Evolutionary conservation across 139 green algal species (phyloP).

Genomic region (Tetraselmis striata): DNA sequence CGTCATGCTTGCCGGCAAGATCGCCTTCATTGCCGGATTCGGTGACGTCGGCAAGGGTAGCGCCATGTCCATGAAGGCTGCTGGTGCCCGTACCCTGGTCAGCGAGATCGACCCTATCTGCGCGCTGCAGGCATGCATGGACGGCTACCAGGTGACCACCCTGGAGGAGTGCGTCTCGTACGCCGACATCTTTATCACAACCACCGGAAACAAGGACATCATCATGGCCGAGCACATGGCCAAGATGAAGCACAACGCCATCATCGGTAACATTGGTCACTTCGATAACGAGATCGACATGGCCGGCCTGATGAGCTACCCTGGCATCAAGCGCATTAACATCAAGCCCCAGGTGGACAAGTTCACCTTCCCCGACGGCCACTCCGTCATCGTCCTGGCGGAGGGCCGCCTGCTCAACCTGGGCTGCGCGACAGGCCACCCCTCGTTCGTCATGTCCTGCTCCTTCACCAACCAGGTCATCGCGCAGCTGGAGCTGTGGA

Average conservation of each 20-base stretch:
- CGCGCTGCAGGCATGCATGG: conserved; percentile 94
- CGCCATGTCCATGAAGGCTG: conserved; percentile 93
- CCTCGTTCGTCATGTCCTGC: conserved; percentile 99
- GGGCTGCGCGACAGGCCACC: conserved; percentile 98
- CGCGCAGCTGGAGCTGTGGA: conserved; percentile 99
- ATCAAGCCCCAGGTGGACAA: conserved; percentile 97
- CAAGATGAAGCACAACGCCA: conserved; percentile 99
- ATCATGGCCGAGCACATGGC: conserved; percentile 86
- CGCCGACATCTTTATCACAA: conserved; percentile 98
- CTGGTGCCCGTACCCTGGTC: conserved; percentile 79
- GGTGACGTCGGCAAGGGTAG: conserved; percentile 99
- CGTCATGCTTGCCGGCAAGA: conserved; percentile 88
- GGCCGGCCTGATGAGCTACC: conserved; percentile 76
- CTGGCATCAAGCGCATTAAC: conserved; percentile 94
- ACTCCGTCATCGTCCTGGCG: conserved; percentile 95
- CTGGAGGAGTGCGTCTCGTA: conserved; percentile 81
- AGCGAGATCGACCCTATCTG: conserved; percentile 99
- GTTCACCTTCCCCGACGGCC: conserved; percentile 98
- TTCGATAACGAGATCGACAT: conserved; percentile 99
- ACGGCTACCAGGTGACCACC: conserved; percentile 80
- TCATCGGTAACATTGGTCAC: conserved; percentile 99
- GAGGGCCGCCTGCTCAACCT: conserved; percentile 99
- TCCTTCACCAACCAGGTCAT: conserved; percentile 99
- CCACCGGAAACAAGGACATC: conserved; percentile 96
- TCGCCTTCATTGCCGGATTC: conserved; percentile 79